Percentiles rank a stretch among this genome's conserved stretches.
These are phyloP conservation scores for Venturia asperata DNA, from an alignment of 2,329 filamentous ascomycete genomes.

Conservation along the genomic window DNA sequence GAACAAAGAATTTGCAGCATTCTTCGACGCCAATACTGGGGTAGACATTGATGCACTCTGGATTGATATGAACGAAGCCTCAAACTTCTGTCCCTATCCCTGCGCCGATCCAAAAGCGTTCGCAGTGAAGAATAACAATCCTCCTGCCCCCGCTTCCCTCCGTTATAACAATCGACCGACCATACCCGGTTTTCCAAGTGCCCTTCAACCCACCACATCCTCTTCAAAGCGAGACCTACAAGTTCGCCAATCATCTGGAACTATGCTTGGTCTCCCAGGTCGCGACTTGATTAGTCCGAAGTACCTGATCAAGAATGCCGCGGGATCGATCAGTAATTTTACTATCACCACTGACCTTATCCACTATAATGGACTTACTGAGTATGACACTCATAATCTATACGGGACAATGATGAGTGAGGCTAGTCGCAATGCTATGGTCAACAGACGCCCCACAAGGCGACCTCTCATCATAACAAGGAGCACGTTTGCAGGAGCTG, in stretches of 20 bases:
- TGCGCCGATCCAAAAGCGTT: conserved; percentile 32
- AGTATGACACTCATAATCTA: conserved; percentile 72
- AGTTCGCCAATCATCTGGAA: background rate
- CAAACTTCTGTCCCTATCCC: conserved; percentile 45
- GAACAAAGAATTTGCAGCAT: conserved; percentile 58
- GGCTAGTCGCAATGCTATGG: conserved; percentile 59
- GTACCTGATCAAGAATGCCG: conserved; percentile 59
- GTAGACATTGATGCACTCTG: conserved; percentile 72
- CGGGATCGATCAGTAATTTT: conserved; percentile 37
- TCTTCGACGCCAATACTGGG: conserved; percentile 58
- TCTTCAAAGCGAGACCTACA: background rate
- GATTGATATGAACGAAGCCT: conserved; percentile 47
- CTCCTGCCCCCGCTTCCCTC: conserved; percentile 57
- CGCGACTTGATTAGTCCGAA: conserved; percentile 58
- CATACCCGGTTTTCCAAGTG: conserved; percentile 61
- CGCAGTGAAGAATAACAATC: conserved; percentile 39
- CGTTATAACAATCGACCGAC: conserved; percentile 51
- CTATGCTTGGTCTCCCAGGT: conserved; percentile 50
- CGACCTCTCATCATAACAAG: conserved; percentile 69
- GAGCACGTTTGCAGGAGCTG: conserved; percentile 67
- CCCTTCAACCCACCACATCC: conserved; percentile 52
- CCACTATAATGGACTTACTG: conserved; percentile 58
- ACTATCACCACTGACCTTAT: conserved; percentile 60
- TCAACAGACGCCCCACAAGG: conserved; percentile 52
- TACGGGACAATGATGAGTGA: conserved; percentile 71